Evolutionary conservation across 2,329 filamentous ascomycete genomes (phyloP).

Genomic region (Phyllosticta paracitricarpa): DNA sequence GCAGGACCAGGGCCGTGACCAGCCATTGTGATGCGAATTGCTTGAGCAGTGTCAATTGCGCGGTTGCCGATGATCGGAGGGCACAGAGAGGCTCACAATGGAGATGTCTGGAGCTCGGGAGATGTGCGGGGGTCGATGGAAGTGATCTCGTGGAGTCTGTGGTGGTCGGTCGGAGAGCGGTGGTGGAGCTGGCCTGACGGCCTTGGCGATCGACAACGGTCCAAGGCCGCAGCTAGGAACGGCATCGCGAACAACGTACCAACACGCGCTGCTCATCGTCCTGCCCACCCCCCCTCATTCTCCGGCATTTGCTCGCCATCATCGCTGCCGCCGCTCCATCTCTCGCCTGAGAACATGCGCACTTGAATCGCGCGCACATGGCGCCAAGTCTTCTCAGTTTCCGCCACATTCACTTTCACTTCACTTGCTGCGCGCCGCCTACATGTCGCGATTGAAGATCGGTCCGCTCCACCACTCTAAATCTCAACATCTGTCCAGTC

Average conservation of each 20-base stretch:
- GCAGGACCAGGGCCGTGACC: slow-evolving; percentile 7
- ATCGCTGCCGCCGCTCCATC: not conserved
- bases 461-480: slow-evolving; percentile 1
- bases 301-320: not conserved
- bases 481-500: not conserved
- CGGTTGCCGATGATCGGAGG: not conserved
- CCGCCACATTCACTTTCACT: not conserved
- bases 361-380: not conserved
- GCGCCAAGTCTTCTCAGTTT: not conserved
- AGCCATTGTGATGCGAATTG: slow-evolving; percentile 4
- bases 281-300: not conserved
- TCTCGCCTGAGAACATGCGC: not conserved
- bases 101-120: not conserved
- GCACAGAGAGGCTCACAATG: not conserved
- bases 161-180: not conserved
- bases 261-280: not conserved
- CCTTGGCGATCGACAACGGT: not conserved
- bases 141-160: not conserved
- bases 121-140: not conserved
- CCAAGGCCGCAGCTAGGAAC: not conserved
- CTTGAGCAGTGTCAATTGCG: not conserved
- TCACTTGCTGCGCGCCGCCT: slow-evolving; percentile 5
- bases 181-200: not conserved
- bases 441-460: slow-evolving; percentile 10
- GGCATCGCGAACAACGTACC: not conserved